These are phyloP conservation scores for Pyrrhoderma lamaoense DNA, from an alignment of 1,284 basidiomycete species.

Conservation along the genomic window DNA sequence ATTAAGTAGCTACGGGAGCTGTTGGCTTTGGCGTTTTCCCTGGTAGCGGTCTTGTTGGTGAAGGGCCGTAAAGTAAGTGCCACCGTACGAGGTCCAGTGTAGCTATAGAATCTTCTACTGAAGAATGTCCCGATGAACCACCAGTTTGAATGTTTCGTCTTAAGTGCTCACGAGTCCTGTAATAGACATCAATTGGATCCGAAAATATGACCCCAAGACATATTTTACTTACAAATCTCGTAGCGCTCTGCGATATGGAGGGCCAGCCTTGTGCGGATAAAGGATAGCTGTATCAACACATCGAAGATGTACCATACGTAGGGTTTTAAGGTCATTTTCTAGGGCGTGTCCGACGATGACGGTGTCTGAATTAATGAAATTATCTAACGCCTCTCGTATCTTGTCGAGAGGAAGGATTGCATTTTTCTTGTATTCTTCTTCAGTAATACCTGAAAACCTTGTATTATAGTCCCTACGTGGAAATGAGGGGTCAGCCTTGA, in stretches of 20 bases:
- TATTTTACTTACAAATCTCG: constrained; percentile 59
- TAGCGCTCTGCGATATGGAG: constrained; percentile 72
- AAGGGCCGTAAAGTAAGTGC: constrained; percentile 48
- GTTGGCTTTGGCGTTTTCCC: too few relatives aligned
- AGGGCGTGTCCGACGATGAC: constrained; percentile 80
- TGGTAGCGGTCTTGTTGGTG: background rate
- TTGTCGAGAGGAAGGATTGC: constrained; percentile 60
- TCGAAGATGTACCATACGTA: constrained; percentile 75
- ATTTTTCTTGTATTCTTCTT: constrained; percentile 45
- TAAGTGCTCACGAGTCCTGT: constrained; percentile 69
- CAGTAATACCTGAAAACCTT: constrained; percentile 80
- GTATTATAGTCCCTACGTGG: constrained; percentile 76
- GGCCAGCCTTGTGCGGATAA: constrained; percentile 75
- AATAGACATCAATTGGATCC: background rate
- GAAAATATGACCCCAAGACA: background rate
- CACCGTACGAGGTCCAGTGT: constrained; percentile 81
- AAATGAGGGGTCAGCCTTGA: constrained; percentile 4
- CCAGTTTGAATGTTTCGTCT: constrained; percentile 72
- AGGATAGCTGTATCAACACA: constrained; percentile 81
- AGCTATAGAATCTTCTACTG: constrained; percentile 75
- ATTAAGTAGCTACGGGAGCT: too few relatives aligned
- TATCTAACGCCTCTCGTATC: constrained; percentile 59
- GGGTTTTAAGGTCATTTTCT: constrained; percentile 85
- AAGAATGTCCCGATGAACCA: constrained; percentile 72
- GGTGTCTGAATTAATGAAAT: constrained; percentile 69